Evolutionary conservation across 1,284 basidiomycete genomes (phyloP).

Genomic region (Austroboletus novae-zelandiae): DNA sequence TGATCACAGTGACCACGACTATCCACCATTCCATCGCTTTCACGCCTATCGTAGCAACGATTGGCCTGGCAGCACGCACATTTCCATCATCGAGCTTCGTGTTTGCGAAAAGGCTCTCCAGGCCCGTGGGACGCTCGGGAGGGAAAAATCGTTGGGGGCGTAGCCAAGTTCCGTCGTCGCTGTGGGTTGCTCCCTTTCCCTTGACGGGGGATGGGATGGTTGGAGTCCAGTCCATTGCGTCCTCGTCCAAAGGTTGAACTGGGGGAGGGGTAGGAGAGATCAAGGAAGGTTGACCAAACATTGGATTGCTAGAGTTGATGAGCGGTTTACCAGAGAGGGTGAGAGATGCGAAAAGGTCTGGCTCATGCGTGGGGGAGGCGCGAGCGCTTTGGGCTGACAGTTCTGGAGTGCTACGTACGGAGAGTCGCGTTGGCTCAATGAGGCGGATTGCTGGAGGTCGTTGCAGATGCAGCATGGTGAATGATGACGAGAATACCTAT

Average conservation of each 20-base stretch:
- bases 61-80: not conserved
- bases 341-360: constrained; percentile 59
- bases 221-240: constrained; percentile 73
- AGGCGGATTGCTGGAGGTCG: constrained; percentile 67
- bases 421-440: constrained; percentile 45
- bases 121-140: constrained; percentile 72
- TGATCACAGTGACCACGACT: constrained; percentile 34
- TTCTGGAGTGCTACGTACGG: constrained; percentile 38
- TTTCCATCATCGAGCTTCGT: constrained; percentile 54
- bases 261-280: constrained; percentile 24
- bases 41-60: too few species aligned
- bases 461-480: constrained; percentile 54
- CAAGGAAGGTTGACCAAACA: constrained; percentile 68
- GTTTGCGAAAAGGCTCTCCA: constrained; percentile 69
- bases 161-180: constrained; percentile 49
- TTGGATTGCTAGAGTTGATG: constrained; percentile 41
- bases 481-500: constrained; percentile 52
- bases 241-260: constrained; percentile 38
- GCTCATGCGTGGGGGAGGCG: constrained; percentile 39
- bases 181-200: constrained; percentile 12
- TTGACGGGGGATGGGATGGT: constrained; percentile 37
- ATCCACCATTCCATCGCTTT: constrained; percentile 36
- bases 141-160: constrained; percentile 72
- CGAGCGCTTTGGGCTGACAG: constrained; percentile 18
- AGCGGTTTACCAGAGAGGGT: constrained; percentile 64